A percentile compares a stretch with the other conserved stretches of the same genome.
These are phyloP conservation scores for Saturnispora ahearnii DNA, from an alignment of 805 yeast genomes.

Conservation along the genomic window DNA sequence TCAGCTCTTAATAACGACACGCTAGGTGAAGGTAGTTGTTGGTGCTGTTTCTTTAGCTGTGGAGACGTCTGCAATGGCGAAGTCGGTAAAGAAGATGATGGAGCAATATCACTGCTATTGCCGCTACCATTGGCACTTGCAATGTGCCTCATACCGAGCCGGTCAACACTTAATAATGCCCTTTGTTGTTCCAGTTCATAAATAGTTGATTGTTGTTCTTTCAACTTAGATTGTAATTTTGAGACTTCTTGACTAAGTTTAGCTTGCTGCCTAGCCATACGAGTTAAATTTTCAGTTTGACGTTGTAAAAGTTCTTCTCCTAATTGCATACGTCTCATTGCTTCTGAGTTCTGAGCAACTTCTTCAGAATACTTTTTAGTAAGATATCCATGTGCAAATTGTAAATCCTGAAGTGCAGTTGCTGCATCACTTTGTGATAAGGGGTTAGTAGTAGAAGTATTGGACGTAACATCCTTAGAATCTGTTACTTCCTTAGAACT, in stretches of 20 bases:
- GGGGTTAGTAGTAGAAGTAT: background rate
- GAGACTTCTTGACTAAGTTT: slow-evolving; percentile 24
- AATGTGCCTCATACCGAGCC: background rate
- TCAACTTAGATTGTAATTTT: slow-evolving; percentile 26
- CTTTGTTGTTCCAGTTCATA: slow-evolving; percentile 34
- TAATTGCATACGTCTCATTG: slow-evolving; percentile 43
- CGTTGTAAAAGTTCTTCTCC: slow-evolving; percentile 30
- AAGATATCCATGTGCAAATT: slow-evolving; percentile 62
- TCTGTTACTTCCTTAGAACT: background rate
- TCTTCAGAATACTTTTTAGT: slow-evolving; percentile 62
- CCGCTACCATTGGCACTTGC: background rate
- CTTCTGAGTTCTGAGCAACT: slow-evolving; percentile 41
- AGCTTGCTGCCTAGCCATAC: slow-evolving; percentile 30
- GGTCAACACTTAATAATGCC: background rate
- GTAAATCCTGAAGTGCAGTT: slow-evolving; percentile 58
- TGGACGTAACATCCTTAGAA: background rate
- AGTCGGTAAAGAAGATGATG: background rate
- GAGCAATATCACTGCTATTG: background rate
- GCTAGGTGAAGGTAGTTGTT: background rate
- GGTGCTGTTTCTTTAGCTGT: background rate
- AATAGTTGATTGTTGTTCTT: slow-evolving; percentile 35
- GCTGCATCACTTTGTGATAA: background rate
- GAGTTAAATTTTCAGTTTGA: slow-evolving; percentile 29
- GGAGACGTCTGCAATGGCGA: background rate
- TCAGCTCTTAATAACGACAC: slow-evolving; percentile 56